Evolutionary conservation across 2,329 filamentous ascomycete species (phyloP).

Genomic region (Fusarium praegraminearum): DNA sequence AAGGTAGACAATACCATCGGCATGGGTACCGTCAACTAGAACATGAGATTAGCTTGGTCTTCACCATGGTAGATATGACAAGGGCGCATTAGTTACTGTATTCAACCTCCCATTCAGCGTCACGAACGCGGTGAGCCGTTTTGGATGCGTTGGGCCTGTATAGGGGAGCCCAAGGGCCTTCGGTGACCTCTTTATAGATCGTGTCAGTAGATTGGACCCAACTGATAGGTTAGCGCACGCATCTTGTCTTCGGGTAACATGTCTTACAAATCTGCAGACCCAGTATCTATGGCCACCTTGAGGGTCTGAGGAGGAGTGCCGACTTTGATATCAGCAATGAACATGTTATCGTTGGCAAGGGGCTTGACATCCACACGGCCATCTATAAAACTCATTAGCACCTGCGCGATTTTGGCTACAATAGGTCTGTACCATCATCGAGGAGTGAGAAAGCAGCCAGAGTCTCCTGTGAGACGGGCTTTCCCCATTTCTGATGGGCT

Average conservation of each 20-base stretch:
- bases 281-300: slow-evolving; percentile 65
- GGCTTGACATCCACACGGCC: slow-evolving; percentile 52
- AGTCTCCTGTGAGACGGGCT: slow-evolving; percentile 34
- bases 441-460: slow-evolving; percentile 47
- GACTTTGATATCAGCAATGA: slow-evolving; percentile 58
- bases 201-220: slow-evolving; percentile 67
- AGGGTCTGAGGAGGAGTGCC: slow-evolving; percentile 62
- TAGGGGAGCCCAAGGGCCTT: slow-evolving; percentile 54
- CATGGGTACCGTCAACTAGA: slow-evolving; percentile 59
- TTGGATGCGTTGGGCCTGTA: slow-evolving; percentile 61
- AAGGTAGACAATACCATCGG: slow-evolving; percentile 62
- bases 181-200: slow-evolving; percentile 49
- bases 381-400: slow-evolving; percentile 46
- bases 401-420: too few species aligned
- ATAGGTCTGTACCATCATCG: slow-evolving; percentile 44
- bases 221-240: slow-evolving; percentile 49
- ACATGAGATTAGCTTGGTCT: background rate
- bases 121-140: slow-evolving; percentile 56
- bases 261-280: slow-evolving; percentile 71
- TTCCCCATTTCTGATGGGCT: slow-evolving; percentile 53
- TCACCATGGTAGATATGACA: background rate
- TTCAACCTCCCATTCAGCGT: slow-evolving; percentile 62
- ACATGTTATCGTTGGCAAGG: slow-evolving; percentile 58
- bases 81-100: slow-evolving; percentile 52
- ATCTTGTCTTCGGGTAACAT: slow-evolving; percentile 41